Base-by-base conservation (phyloP, 1,284 basidiomycete genomes). In the Vanrija sp. region DNA sequence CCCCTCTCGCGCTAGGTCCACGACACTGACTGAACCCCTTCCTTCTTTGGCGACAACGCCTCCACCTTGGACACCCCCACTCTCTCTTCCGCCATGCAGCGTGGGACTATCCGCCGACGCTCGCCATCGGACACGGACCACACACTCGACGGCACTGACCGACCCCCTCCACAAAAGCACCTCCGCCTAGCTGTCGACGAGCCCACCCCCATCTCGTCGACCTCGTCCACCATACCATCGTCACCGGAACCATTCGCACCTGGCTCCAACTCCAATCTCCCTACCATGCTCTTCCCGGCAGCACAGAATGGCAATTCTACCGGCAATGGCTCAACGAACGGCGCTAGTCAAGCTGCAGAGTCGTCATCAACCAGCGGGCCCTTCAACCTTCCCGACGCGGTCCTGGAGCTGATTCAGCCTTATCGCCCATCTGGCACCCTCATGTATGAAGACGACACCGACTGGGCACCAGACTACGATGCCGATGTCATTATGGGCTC, bases 371-470 rank as follows among this genome's bases (percentile, higher is more conserved):
- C 31, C 8, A 31, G 31, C 18, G 53, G 57, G 15, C 51, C 54
- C 2, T 51, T 38, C 45, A 24, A 23, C 12, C 38, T 53, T 3
- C 19, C 53, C 1, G 10, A 27, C 2, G 16, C 16, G 2, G 36
- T 53, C n/a, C 42, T 59, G 0, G 54, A 56, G 9, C 37, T 41
- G 18, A 49, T 59, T 14, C 51, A 42, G 3, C 46, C 42, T 1
- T 53, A 53, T 43, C 39, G 41, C 16, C 61, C 60, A 0, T 24
- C 51, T 5, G 65, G 71, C 20, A 39, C 49, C 9, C 50, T 71
- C n/a, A 70, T 72, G 69, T 74, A 74, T 44, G 58, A 59, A 15
- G 72, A 74, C 54, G 70, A 74, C 48, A 47, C 51, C 15, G 68
- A 69, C 37, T 74, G 72, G 72, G 41, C 37, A 16, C 54, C 61